Percentiles rank a stretch among this genome's conserved stretches.
phyloP scores from a whole-genome alignment of 139 green algal genomes.

The Chlamydomonas incerta region DNA sequence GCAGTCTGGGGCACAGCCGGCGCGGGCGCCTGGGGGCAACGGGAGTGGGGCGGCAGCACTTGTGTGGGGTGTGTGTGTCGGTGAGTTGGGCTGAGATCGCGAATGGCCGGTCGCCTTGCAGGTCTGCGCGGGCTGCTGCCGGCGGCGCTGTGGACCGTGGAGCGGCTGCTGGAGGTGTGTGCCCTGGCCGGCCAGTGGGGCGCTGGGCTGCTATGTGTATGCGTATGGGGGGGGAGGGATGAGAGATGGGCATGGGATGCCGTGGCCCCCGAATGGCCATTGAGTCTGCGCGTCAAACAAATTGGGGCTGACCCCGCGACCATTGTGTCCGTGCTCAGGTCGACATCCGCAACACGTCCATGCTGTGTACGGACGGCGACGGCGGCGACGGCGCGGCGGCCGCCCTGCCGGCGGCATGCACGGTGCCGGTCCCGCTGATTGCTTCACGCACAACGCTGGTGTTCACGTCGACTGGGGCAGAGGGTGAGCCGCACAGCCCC shows the following conservation, averaged over 20 bases:
- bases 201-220: too few species aligned
- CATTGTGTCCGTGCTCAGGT: background rate
- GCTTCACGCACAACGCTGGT: background rate
- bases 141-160: background rate
- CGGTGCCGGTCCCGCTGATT: background rate
- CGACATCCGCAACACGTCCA: slow-evolving; percentile 21
- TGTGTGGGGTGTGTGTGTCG: too few species aligned
- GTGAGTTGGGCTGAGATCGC: background rate
- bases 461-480: background rate
- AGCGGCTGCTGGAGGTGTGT: slow-evolving; percentile 3
- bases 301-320: background rate
- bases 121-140: background rate
- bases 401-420: background rate
- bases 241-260: background rate
- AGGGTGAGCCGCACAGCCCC: background rate
- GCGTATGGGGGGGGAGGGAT: too few species aligned
- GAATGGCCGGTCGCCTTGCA: background rate
- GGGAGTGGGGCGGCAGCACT: too few species aligned
- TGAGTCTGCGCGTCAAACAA: background rate
- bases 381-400: background rate
- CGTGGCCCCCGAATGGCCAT: too few species aligned
- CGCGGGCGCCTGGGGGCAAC: too few species aligned
- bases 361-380: background rate
- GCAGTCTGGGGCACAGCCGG: too few species aligned
- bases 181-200: background rate